Conservation (phyloP, 2,329 filamentous ascomycete genomes). For the Pseudogymnoascus pannorum region DNA sequence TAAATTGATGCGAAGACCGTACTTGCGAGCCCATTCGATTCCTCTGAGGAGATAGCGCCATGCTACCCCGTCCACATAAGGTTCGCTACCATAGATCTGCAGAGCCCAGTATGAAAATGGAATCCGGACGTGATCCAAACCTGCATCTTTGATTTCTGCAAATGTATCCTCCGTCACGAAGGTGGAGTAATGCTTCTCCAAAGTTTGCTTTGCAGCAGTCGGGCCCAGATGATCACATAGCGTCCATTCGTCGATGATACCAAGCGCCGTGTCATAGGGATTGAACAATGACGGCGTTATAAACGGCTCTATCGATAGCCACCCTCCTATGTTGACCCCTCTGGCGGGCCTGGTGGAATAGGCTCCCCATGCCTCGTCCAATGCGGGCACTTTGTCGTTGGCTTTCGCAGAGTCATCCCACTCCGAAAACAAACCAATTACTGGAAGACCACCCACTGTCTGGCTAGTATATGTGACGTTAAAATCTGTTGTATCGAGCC, state of each 20-base stretch:
- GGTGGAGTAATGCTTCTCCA: constrained; percentile 88
- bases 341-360: constrained; percentile 75
- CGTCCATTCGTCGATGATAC: constrained; percentile 84
- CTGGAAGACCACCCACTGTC: constrained; percentile 75
- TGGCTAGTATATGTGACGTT: constrained; percentile 88
- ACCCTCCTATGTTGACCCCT: constrained; percentile 88
- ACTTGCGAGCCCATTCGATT: constrained; percentile 89
- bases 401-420: constrained; percentile 80
- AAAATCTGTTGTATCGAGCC: constrained; percentile 85
- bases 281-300: constrained; percentile 89
- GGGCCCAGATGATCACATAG: constrained; percentile 64
- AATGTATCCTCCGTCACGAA: constrained; percentile 85
- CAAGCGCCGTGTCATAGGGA: constrained; percentile 36
- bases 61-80: constrained; percentile 76
- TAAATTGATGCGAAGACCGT: constrained; percentile 86
- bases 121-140: constrained; percentile 94
- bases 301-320: constrained; percentile 89
- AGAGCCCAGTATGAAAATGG: constrained; percentile 95
- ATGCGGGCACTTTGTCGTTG: constrained; percentile 71
- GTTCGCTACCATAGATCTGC: constrained; percentile 73
- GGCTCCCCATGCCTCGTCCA: constrained; percentile 67
- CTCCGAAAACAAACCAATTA: constrained; percentile 79
- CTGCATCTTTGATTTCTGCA: constrained; percentile 73
- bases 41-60: constrained; percentile 90
- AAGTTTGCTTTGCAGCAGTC: constrained; percentile 50